phyloP scores from a whole-genome alignment of 179 eudicot genomes.

The Patellifolia procumbens region DNA sequence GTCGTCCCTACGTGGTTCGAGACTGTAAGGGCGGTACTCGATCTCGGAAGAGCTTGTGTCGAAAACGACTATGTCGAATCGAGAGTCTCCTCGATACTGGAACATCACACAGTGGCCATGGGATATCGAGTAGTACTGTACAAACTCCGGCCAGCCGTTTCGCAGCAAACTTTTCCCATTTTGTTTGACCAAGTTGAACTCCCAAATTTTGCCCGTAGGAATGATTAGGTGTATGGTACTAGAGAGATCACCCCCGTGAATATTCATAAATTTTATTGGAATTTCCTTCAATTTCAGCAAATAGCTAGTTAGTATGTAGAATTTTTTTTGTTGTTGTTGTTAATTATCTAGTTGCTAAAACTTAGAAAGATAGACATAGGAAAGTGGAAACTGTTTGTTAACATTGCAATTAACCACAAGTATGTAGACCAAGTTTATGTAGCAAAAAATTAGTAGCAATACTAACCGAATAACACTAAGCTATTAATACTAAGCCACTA shows the following conservation, averaged over 20 bases:
- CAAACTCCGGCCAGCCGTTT: conserved; percentile 54
- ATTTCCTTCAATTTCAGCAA: conserved; percentile 12
- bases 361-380: too few species aligned
- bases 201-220: conserved; percentile 33
- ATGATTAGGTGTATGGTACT: conserved; percentile 6
- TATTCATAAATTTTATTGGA: conserved; percentile 26
- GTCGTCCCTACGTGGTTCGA: not conserved
- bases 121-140: conserved; percentile 33
- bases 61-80: conserved; percentile 41
- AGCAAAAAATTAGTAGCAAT: too few species aligned
- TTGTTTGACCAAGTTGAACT: conserved; percentile 29
- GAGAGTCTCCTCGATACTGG: conserved; percentile 34
- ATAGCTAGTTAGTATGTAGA: too few species aligned
- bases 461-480: too few species aligned
- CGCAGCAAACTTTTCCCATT: conserved; percentile 33
- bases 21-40: conserved; percentile 22
- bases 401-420: too few species aligned
- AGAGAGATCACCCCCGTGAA: conserved; percentile 14
- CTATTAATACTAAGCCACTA: too few species aligned
- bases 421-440: too few species aligned
- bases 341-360: too few species aligned
- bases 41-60: conserved; percentile 38
- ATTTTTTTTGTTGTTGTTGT: too few species aligned
- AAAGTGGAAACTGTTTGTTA: too few species aligned
- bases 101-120: conserved; percentile 44